Conservation (phyloP, 257 asterid genomes). For the Solanum chmielewskii region DNA sequence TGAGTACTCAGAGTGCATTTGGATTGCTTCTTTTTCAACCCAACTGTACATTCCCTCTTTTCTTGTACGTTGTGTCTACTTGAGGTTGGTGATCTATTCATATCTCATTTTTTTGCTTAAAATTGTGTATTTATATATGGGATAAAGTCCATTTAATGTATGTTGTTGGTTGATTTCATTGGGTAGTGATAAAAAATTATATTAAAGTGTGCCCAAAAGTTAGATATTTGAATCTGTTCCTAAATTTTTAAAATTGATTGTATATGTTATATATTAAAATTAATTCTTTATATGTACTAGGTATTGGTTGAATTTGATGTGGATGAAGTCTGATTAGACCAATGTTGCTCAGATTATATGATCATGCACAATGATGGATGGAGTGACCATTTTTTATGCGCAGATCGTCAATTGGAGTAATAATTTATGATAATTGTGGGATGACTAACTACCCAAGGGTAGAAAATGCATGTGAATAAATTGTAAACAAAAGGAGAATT, state of each 20-base stretch:
- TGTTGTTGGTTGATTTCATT: not conserved
- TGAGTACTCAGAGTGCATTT: not conserved
- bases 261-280: too few species aligned
- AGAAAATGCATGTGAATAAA: too few species aligned
- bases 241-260: not conserved
- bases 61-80: not conserved
- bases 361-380: not conserved
- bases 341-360: not conserved
- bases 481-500: too few species aligned
- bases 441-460: not conserved
- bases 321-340: not conserved
- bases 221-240: not conserved
- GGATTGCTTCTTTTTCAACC: not conserved
- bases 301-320: not conserved
- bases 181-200: not conserved
- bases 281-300: not conserved
- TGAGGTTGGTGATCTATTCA: not conserved
- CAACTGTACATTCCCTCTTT: not conserved
- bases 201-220: not conserved
- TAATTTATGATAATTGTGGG: not conserved
- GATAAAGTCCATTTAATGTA: not conserved
- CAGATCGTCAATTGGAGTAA: not conserved
- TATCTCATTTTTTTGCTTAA: not conserved
- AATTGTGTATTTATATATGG: not conserved
- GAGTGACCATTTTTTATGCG: too few species aligned